Conservation (phyloP, 352 stramenopile species). For the Phytophthora rubi region DNA sequence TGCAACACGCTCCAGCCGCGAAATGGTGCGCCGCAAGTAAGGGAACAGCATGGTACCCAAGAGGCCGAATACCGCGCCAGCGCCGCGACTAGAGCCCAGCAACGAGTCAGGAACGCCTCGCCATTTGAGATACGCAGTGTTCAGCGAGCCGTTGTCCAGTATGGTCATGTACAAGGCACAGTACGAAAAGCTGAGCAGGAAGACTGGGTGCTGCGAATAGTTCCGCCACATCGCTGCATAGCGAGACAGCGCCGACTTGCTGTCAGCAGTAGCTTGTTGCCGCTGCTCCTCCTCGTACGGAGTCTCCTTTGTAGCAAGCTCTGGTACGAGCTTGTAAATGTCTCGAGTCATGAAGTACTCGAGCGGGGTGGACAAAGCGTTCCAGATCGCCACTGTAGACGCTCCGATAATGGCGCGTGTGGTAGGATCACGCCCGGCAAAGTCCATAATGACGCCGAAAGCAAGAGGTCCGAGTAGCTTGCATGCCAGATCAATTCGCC, state of each 20-base stretch:
- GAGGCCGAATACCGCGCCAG: conserved; percentile 55
- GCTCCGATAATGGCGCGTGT: conserved; percentile 72
- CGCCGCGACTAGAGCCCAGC: conserved; percentile 48
- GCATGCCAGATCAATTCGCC: conserved; percentile 82
- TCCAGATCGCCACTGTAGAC: conserved; percentile 78
- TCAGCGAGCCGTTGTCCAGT: conserved; percentile 54
- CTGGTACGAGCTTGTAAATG: conserved; percentile 65
- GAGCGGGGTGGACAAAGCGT: conserved; percentile 73
- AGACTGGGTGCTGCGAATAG: conserved; percentile 56
- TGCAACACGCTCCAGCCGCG: conserved; percentile 49
- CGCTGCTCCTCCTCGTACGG: conserved; percentile 19
- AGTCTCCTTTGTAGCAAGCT: conserved; percentile 48
- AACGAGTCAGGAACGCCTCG: conserved; percentile 57
- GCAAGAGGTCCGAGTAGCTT: conserved; percentile 74
- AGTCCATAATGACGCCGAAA: conserved; percentile 85
- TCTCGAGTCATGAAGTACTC: conserved; percentile 81
- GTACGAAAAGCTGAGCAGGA: conserved; percentile 61
- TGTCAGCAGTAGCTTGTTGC: not conserved
- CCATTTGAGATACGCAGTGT: conserved; percentile 75
- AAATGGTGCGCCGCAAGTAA: conserved; percentile 31
- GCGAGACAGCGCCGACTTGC: conserved; percentile 15
- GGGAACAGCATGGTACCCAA: conserved; percentile 63
- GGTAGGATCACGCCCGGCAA: conserved; percentile 65
- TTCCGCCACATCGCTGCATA: conserved; percentile 48
- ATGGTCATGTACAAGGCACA: conserved; percentile 70